Evolutionary conservation across 2,329 filamentous ascomycete genomes (phyloP).

Genomic region (Diaporthe sp.): DNA sequence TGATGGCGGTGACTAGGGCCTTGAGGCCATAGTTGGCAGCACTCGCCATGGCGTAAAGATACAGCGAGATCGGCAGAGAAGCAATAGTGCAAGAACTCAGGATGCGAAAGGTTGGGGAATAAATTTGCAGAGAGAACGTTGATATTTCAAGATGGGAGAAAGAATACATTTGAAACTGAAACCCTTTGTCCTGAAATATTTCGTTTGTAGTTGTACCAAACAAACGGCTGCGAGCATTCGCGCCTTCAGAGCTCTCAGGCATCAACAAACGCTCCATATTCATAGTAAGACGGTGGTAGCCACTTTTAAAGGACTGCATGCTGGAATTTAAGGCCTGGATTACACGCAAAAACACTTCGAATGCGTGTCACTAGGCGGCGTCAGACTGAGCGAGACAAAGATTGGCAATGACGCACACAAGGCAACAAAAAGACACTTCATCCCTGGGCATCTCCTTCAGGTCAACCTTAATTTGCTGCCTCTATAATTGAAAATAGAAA

Average conservation of each 20-base stretch:
- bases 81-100: not conserved
- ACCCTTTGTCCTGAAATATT: not conserved
- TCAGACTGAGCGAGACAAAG: too few species aligned
- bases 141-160: not conserved
- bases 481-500: too few species aligned
- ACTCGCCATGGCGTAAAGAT: not conserved
- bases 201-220: not conserved
- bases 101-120: not conserved
- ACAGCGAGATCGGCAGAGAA: too few species aligned
- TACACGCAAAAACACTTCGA: not conserved
- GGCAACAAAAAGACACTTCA: too few species aligned
- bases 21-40: not conserved
- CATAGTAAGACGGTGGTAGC: not conserved
- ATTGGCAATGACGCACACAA: too few species aligned
- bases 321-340: not conserved
- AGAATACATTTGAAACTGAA: not conserved
- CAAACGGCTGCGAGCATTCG: not conserved
- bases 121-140: not conserved
- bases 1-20: not conserved
- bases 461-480: too few species aligned
- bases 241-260: not conserved
- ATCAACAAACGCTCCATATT: not conserved
- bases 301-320: not conserved
- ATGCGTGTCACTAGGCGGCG: too few species aligned
- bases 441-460: too few species aligned